Base-by-base conservation (phyloP, 2,329 filamentous ascomycete species). In the Botrytis tulipae region DNA sequence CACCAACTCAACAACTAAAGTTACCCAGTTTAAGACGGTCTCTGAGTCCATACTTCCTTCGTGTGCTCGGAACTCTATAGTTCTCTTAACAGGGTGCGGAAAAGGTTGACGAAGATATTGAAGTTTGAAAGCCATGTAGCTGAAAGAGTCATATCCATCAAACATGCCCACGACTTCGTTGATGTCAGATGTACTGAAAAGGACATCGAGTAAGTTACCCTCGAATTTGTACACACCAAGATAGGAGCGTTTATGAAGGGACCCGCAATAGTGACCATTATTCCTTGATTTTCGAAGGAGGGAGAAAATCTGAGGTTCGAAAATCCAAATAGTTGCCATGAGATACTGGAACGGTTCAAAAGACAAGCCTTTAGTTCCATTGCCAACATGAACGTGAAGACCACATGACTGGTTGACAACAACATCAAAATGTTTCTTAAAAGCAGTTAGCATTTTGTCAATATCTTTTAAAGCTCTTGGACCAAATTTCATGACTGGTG, bases 331-430 rank as follows among this genome's bases (percentile, higher is more conserved):
- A 25, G 79, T 68, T 6, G 77, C 76, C 46, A 80, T 42, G 18
- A 82, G 72, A 29, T 80, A 79, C 68, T 78, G 77, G n/a, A 82
- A 37, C 1, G 77, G 78, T 8, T 59, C 22, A 22, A 78, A 59
- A 3, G 73, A 57, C 20, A 81, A 79, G 0, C 76, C 75, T 18
- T 73, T 14, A 8, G 32, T 60, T 10, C 75, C 76, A n/a, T 80
- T 77, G 25, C 81, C 81, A 46, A 82, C 73, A 66, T 82, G 81
- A 29, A 82, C 78, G 62, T 81, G 80, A 2, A 81, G 32, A 0
- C 78, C 78, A 51, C 76, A 78, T 3, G 73, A 72, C 1, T 73
- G 25, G 68, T 80, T 80, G 25, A 60, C 40, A 5, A 51, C 9
- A 35, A 57, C 37, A 25, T 57, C 29, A n/a, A 66, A 68, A 29